Evolutionary conservation across 116 monocot species (phyloP).

Genomic region (Thalassia testudinum): DNA sequence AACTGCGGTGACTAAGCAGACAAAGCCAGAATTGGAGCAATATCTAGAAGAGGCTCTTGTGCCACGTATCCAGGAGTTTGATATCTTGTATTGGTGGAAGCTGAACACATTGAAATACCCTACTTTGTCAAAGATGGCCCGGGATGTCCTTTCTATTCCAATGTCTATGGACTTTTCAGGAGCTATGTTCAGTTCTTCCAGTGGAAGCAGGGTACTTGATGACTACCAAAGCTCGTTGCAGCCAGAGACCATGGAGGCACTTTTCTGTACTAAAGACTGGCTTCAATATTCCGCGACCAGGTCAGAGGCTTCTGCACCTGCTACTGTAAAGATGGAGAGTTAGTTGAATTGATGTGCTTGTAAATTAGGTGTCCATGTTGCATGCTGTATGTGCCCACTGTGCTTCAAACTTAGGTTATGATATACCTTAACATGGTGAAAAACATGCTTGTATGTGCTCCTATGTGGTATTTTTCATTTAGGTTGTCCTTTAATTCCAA

Average conservation of each 20-base stretch:
- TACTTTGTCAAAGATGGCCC: too few relatives aligned
- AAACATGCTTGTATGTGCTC: too few relatives aligned
- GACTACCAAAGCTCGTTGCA: slow-evolving; percentile 63
- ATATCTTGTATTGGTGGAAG: too few relatives aligned
- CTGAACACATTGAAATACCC: too few relatives aligned
- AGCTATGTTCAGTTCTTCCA: slow-evolving; percentile 41
- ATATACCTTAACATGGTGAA: too few relatives aligned
- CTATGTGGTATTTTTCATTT: too few relatives aligned
- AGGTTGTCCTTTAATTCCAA: too few relatives aligned
- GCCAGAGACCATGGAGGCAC: slow-evolving; percentile 69
- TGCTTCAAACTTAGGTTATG: too few relatives aligned
- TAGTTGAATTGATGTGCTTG: not conserved
- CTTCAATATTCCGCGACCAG: slow-evolving; percentile 41
- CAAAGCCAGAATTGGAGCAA: slow-evolving; percentile 73
- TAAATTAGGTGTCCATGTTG: not conserved
- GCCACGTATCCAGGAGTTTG: slow-evolving; percentile 70
- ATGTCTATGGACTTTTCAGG: slow-evolving; percentile 54
- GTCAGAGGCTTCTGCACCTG: slow-evolving; percentile 18
- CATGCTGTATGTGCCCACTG: not conserved
- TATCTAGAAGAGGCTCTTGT: slow-evolving; percentile 74
- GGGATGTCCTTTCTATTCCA: slow-evolving; percentile 80
- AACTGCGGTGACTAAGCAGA: slow-evolving; percentile 26
- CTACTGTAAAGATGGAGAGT: slow-evolving; percentile 39
- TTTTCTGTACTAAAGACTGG: slow-evolving; percentile 84
- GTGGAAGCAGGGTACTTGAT: slow-evolving; percentile 49